Conservation (phyloP, 225 moss, liverwort and hornwort genomes). For the Anthoceros angustus region DNA sequence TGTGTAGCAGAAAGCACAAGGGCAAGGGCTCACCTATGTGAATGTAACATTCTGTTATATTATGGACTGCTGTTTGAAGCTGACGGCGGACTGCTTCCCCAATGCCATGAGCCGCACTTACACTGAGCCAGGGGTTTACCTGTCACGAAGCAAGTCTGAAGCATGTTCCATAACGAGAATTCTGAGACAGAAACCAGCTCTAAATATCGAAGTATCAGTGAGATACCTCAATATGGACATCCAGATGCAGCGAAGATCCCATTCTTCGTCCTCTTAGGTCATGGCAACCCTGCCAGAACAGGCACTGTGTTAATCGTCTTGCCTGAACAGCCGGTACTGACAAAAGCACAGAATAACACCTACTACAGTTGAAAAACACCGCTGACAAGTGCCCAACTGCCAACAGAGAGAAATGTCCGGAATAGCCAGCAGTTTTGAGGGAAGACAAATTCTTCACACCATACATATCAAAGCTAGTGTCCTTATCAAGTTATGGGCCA, state of each 20-base stretch:
- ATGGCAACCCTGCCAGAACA: conserved; percentile 61
- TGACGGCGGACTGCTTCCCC: conserved; percentile 75
- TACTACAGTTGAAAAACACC: not conserved
- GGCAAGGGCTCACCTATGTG: conserved; percentile 50
- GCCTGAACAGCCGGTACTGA: not conserved
- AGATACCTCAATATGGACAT: conserved; percentile 86
- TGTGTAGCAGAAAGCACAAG: not conserved
- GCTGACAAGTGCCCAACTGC: not conserved
- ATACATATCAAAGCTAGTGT: not conserved
- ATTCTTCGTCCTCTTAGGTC: conserved; percentile 79
- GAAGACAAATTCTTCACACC: not conserved
- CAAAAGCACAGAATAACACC: not conserved
- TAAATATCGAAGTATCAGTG: too few species aligned
- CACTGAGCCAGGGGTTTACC: conserved; percentile 97
- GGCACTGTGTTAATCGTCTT: not conserved
- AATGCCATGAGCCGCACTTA: conserved; percentile 94
- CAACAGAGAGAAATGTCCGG: not conserved
- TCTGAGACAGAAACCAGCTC: not conserved
- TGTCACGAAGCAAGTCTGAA: conserved; percentile 15
- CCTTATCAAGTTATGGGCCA: not conserved
- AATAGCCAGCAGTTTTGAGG: not conserved
- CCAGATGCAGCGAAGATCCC: conserved; percentile 81
- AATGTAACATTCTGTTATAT: conserved; percentile 84
- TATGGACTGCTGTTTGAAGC: conserved; percentile 47
- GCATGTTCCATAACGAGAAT: not conserved